A percentile compares a stretch with the other conserved stretches of the same genome.
Conservation (phyloP, 495 filamentous ascomycete genomes). For the Penicillium daleae region DNA sequence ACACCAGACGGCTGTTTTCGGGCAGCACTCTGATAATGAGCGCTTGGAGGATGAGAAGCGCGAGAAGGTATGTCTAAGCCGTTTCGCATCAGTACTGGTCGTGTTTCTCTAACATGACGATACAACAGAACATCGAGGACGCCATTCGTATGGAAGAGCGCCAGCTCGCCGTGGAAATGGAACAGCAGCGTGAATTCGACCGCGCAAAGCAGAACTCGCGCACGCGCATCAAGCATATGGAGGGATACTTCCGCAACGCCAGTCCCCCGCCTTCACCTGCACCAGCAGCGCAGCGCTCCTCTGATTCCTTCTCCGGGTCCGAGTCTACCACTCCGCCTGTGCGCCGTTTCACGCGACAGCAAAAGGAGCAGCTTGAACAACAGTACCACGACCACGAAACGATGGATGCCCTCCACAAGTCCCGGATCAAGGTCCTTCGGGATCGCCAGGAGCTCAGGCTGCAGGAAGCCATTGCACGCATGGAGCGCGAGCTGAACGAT, state of each 20-base stretch:
- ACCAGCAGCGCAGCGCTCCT: conserved; percentile 13
- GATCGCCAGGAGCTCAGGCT: conserved; percentile 73
- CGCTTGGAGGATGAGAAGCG: conserved; percentile 54
- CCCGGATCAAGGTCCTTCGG: conserved; percentile 78
- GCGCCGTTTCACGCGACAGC: conserved; percentile 42
- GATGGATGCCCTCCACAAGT: conserved; percentile 70
- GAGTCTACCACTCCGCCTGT: conserved; percentile 22
- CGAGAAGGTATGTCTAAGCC: conserved; percentile 53
- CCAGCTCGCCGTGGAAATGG: conserved; percentile 72
- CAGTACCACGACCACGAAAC: conserved; percentile 70
- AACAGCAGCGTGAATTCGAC: conserved; percentile 63
- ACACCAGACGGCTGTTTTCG: conserved; percentile 41
- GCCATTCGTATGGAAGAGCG: conserved; percentile 70
- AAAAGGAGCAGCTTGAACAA: conserved; percentile 64
- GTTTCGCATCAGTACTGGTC: conserved; percentile 6
- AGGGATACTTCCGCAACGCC: conserved; percentile 70
- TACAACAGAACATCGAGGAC: conserved; percentile 46
- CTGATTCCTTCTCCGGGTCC: conserved; percentile 33
- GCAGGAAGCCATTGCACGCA: conserved; percentile 65
- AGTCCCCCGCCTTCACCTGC: conserved; percentile 44
- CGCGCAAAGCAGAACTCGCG: conserved; percentile 58
- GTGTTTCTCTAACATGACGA: conserved; percentile 22
- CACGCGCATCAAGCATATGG: conserved; percentile 78
- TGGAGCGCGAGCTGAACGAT: conserved; percentile 63
- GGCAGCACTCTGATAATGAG: conserved; percentile 33